These are phyloP conservation scores for Hypoxylon sp. DNA, from an alignment of 2,329 filamentous ascomycete species.

Conservation along the genomic window DNA sequence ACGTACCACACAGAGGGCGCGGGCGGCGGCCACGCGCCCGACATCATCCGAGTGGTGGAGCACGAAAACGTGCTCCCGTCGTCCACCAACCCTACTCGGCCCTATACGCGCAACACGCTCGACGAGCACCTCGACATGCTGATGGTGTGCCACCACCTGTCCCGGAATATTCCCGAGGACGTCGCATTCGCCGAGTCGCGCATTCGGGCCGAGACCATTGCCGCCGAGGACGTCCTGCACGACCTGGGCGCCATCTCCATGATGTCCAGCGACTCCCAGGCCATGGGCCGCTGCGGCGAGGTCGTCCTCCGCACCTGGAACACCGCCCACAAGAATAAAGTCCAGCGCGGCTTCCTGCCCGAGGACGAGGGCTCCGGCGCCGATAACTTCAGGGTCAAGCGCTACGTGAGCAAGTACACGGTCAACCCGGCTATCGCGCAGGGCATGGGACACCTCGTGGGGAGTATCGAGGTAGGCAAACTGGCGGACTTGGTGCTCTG, in stretches of 20 bases:
- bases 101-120: slow-evolving; percentile 91
- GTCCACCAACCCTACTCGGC: slow-evolving; percentile 92
- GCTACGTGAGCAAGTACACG: slow-evolving; percentile 96
- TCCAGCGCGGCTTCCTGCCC: slow-evolving; percentile 80
- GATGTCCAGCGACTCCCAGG: slow-evolving; percentile 96
- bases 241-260: slow-evolving; percentile 96
- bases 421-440: slow-evolving; percentile 94
- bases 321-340: slow-evolving; percentile 96
- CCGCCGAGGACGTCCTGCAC: slow-evolving; percentile 95
- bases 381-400: slow-evolving; percentile 92
- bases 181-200: slow-evolving; percentile 95
- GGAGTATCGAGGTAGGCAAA: slow-evolving; percentile 90
- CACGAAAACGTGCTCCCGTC: slow-evolving; percentile 89
- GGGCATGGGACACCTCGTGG: slow-evolving; percentile 89
- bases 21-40: slow-evolving; percentile 93
- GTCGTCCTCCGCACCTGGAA: slow-evolving; percentile 96
- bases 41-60: slow-evolving; percentile 95
- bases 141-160: slow-evolving; percentile 97
- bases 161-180: slow-evolving; percentile 93
- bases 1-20: slow-evolving; percentile 98
- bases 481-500: slow-evolving; percentile 91
- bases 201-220: slow-evolving; percentile 96
- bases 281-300: slow-evolving; percentile 96
- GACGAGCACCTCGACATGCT: slow-evolving; percentile 98
- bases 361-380: slow-evolving; percentile 85